Evolutionary conservation across 176 grass and related monocot genomes (phyloP).

Genomic region (Melocanna baccifera): DNA sequence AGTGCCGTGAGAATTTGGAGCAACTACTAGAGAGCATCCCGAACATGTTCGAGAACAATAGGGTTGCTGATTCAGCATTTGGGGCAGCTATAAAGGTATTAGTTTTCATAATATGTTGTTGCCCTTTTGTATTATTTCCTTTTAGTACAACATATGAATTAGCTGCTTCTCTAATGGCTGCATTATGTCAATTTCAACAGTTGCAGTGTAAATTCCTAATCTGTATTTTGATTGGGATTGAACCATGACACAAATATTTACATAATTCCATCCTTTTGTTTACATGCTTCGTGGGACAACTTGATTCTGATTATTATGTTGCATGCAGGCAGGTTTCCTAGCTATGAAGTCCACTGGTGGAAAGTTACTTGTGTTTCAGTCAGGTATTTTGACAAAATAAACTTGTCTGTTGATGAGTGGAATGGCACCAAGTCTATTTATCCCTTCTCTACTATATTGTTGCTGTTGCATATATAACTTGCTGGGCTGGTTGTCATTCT

Average conservation of each 20-base stretch:
- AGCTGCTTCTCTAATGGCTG: background rate
- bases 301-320: slow-evolving; percentile 24
- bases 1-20: slow-evolving; percentile 80
- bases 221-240: background rate
- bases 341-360: slow-evolving; percentile 77
- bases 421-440: background rate
- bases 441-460: background rate
- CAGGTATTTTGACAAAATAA: slow-evolving; percentile 34
- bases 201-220: background rate
- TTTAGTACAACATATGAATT: background rate
- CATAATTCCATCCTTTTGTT: slow-evolving; percentile 21
- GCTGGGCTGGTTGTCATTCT: slow-evolving; percentile 1
- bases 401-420: background rate
- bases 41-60: slow-evolving; percentile 73
- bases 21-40: slow-evolving; percentile 80
- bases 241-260: background rate
- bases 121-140: background rate
- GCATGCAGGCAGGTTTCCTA: slow-evolving; percentile 63
- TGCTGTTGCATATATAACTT: slow-evolving; percentile 7
- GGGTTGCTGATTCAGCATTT: slow-evolving; percentile 74
- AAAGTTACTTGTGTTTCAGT: slow-evolving; percentile 85
- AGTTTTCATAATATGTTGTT: slow-evolving; percentile 17
- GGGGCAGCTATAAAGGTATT: slow-evolving; percentile 85
- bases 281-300: background rate
- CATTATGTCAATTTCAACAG: background rate